Evolutionary conservation across 495 filamentous ascomycete genomes (phyloP).

Genomic region (Neurospora sp.): DNA sequence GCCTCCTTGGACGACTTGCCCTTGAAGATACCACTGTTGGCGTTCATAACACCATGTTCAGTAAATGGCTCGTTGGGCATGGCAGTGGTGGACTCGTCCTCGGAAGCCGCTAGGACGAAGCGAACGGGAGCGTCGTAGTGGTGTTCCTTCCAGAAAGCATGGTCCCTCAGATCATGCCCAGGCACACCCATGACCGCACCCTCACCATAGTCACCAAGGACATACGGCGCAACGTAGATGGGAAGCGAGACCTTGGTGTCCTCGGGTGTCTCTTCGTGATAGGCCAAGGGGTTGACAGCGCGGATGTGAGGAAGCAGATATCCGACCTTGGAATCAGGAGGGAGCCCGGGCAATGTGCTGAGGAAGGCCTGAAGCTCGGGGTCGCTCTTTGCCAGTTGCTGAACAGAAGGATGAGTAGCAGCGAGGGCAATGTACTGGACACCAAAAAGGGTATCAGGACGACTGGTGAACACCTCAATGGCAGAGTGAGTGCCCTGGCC

Average conservation of each 20-base stretch:
- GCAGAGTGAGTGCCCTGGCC: constrained; percentile 24
- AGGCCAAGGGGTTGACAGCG: constrained; percentile 57
- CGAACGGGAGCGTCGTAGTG: constrained; percentile 38
- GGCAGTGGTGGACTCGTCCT: constrained; percentile 32
- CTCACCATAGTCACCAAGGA: constrained; percentile 79
- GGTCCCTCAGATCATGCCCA: constrained; percentile 67
- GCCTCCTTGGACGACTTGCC: constrained; percentile 53
- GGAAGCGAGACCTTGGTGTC: constrained; percentile 48
- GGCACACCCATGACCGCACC: constrained; percentile 91
- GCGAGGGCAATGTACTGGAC: constrained; percentile 80
- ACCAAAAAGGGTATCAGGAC: constrained; percentile 74
- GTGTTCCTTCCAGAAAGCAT: constrained; percentile 71
- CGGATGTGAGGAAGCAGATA: constrained; percentile 51
- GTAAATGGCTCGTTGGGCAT: constrained; percentile 41
- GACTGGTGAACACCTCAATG: constrained; percentile 73
- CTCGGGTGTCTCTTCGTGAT: constrained; percentile 39
- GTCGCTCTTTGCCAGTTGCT: constrained; percentile 47
- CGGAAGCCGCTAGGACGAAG: constrained; percentile 43
- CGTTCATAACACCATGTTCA: constrained; percentile 55
- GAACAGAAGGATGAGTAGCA: constrained; percentile 59
- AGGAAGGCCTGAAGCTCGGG: constrained; percentile 55
- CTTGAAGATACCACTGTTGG: constrained; percentile 48
- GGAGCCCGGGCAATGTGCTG: constrained; percentile 47
- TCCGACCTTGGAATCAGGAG: constrained; percentile 64
- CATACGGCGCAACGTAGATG: constrained; percentile 74